Percentiles rank a stretch among this genome's conserved stretches.
Evolutionary conservation across 2,329 filamentous ascomycete species (phyloP).

Genomic region (Myriosclerotinia curreyana): DNA sequence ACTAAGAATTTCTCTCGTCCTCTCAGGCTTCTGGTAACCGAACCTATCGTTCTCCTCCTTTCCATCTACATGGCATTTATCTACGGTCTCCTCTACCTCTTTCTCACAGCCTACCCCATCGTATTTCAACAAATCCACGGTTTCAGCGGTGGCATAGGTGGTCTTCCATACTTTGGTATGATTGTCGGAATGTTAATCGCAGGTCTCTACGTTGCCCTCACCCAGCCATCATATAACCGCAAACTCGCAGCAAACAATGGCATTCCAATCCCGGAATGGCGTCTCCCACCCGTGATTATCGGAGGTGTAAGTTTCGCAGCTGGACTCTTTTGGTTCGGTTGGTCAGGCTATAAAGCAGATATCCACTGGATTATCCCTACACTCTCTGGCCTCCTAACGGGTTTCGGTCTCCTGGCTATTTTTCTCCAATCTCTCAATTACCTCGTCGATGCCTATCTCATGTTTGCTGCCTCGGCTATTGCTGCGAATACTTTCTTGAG

Average conservation of each 20-base stretch:
- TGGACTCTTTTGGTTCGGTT: constrained; percentile 76
- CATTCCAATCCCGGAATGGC: constrained; percentile 64
- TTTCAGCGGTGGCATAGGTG: constrained; percentile 66
- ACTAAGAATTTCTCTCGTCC: constrained; percentile 50
- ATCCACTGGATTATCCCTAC: constrained; percentile 65
- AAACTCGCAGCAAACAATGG: constrained; percentile 67
- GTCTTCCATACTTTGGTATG: constrained; percentile 84
- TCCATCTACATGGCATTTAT: constrained; percentile 73
- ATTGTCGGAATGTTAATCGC: constrained; percentile 69
- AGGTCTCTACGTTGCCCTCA: constrained; percentile 59
- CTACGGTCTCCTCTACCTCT: constrained; percentile 78
- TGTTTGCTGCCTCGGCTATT: constrained; percentile 68
- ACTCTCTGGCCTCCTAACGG: constrained; percentile 60
- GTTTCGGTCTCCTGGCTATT: constrained; percentile 77
- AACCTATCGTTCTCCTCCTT: constrained; percentile 66
- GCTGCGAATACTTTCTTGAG: constrained; percentile 80
- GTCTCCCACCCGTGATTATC: constrained; percentile 58
- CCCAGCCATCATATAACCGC: constrained; percentile 64
- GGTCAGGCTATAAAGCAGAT: constrained; percentile 52
- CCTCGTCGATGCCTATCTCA: constrained; percentile 67
- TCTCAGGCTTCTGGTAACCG: constrained; percentile 53
- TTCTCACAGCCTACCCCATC: constrained; percentile 79
- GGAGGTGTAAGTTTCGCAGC: constrained; percentile 58
- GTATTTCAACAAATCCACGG: constrained; percentile 73
- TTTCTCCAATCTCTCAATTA: constrained; percentile 81